Conservation (phyloP, 495 filamentous ascomycete genomes). For the Aspergillus taichungensis region DNA sequence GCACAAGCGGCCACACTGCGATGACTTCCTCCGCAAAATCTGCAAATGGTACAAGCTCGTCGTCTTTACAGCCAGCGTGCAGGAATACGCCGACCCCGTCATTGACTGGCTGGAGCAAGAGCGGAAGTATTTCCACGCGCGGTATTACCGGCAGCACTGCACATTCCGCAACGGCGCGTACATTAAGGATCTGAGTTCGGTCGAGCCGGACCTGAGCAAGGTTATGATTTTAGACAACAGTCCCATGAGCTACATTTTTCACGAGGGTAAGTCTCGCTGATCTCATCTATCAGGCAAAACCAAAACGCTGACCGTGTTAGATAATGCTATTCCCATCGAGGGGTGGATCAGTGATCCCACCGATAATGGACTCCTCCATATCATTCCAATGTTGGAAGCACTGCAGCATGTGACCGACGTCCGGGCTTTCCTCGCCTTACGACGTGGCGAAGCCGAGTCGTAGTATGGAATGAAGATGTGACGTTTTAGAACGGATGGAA, state of each 20-base stretch:
- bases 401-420: slow-evolving; percentile 96
- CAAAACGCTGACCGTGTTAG: slow-evolving; percentile 11
- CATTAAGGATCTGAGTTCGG: slow-evolving; percentile 93
- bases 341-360: slow-evolving; percentile 34
- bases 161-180: slow-evolving; percentile 91
- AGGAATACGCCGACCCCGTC: slow-evolving; percentile 97
- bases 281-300: not conserved
- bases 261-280: slow-evolving; percentile 60
- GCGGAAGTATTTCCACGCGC: slow-evolving; percentile 83
- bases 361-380: slow-evolving; percentile 86
- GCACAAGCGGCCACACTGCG: slow-evolving; percentile 92
- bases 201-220: slow-evolving; percentile 91
- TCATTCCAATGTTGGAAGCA: slow-evolving; percentile 89
- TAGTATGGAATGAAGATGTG: slow-evolving; percentile 12
- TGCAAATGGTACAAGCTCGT: slow-evolving; percentile 99
- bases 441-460: slow-evolving; percentile 65
- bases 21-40: slow-evolving; percentile 90
- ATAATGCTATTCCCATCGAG: slow-evolving; percentile 29
- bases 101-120: slow-evolving; percentile 98
- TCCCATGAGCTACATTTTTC: slow-evolving; percentile 96
- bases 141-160: slow-evolving; percentile 95
- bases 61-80: slow-evolving; percentile 91
- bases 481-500: too few species aligned
- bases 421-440: slow-evolving; percentile 74
- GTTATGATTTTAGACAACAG: slow-evolving; percentile 99